A percentile compares a stretch with the other conserved stretches of the same genome.
Evolutionary conservation across 768 basidiomycete species (phyloP).

Genomic region (Mycena olivaceomarginata): DNA sequence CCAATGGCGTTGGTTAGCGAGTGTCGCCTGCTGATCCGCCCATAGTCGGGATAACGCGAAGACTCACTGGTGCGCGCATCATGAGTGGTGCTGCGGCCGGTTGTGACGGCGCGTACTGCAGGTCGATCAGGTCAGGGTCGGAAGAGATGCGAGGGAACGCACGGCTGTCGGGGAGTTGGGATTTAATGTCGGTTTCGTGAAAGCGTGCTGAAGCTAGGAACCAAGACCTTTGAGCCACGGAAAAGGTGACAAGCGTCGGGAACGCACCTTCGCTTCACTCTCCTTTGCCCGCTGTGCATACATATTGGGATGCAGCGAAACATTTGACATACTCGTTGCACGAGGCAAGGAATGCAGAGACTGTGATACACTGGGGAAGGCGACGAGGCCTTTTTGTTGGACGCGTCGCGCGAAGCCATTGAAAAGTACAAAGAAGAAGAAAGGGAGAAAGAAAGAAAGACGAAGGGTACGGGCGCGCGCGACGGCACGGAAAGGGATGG

Average conservation of each 20-base stretch:
- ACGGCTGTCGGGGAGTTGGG: constrained; percentile 44
- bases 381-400: constrained; percentile 71
- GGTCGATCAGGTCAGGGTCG: not conserved
- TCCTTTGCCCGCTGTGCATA: constrained; percentile 80
- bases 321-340: constrained; percentile 80
- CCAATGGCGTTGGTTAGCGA: constrained; percentile 21
- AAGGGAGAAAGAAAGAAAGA: constrained; percentile 45
- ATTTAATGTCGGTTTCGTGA: constrained; percentile 69
- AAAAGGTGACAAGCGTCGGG: not conserved
- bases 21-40: constrained; percentile 7
- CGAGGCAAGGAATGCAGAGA: constrained; percentile 82
- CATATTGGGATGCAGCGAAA: constrained; percentile 82
- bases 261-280: constrained; percentile 84
- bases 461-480: constrained; percentile 42
- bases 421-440: constrained; percentile 35
- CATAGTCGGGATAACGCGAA: constrained; percentile 20
- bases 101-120: constrained; percentile 3
- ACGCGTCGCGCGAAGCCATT: constrained; percentile 60
- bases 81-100: constrained; percentile 31
- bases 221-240: constrained; percentile 32
- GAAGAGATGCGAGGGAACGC: constrained; percentile 1
- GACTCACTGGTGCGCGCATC: constrained; percentile 39
- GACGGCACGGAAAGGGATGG: constrained; percentile 37
- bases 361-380: constrained; percentile 84
- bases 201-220: constrained; percentile 75